Percentiles rank a stretch among this genome's conserved stretches.
phyloP scores from a whole-genome alignment of 2,329 filamentous ascomycete species.

The Salinomyces thailandicus region DNA sequence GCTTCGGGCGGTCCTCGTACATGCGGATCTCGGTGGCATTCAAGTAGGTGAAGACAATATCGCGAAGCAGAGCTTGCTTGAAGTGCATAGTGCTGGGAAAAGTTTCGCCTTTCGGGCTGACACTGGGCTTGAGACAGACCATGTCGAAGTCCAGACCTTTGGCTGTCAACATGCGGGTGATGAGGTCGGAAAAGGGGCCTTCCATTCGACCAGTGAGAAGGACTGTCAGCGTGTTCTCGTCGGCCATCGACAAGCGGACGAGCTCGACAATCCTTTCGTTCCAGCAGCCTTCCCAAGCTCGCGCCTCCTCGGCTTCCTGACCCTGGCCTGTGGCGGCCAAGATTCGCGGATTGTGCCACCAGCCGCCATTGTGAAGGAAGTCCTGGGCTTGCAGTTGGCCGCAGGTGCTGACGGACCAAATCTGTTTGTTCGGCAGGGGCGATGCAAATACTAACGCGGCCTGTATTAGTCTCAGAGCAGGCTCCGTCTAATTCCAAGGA shows the following conservation, averaged over 20 bases:
- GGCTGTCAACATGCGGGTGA: slow-evolving; percentile 69
- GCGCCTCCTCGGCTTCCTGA: slow-evolving; percentile 66
- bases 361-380: slow-evolving; percentile 64
- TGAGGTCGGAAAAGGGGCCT: slow-evolving; percentile 61
- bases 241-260: slow-evolving; percentile 67
- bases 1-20: slow-evolving; percentile 54
- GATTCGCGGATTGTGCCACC: slow-evolving; percentile 92
- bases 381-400: slow-evolving; percentile 67
- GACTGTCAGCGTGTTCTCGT: slow-evolving; percentile 75
- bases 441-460: slow-evolving; percentile 65
- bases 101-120: slow-evolving; percentile 66
- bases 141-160: slow-evolving; percentile 80
- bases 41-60: slow-evolving; percentile 76
- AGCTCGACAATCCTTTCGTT: slow-evolving; percentile 78
- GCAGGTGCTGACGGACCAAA: slow-evolving; percentile 74
- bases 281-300: slow-evolving; percentile 91
- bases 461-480: slow-evolving; percentile 7
- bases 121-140: slow-evolving; percentile 73
- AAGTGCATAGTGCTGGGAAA: slow-evolving; percentile 81
- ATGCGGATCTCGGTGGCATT: slow-evolving; percentile 68
- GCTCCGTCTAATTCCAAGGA: not conserved
- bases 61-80: slow-evolving; percentile 75
- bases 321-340: slow-evolving; percentile 79
- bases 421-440: slow-evolving; percentile 73
- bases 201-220: slow-evolving; percentile 81